Conservation (phyloP, 306 rosid genomes). For the Ziziphus jujuba region DNA sequence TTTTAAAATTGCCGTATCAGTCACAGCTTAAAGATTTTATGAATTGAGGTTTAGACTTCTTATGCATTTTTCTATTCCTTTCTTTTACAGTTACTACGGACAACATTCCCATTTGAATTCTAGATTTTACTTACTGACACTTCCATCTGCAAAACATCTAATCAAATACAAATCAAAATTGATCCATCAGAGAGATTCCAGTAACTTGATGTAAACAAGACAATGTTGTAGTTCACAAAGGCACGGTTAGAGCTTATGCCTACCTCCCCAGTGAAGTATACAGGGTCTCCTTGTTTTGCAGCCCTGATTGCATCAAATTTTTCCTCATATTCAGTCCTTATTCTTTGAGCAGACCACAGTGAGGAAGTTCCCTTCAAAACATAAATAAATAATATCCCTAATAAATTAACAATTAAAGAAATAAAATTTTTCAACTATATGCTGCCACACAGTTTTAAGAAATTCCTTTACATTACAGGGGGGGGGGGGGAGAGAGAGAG, state of each 20-base stretch:
- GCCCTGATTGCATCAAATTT: constrained; percentile 65
- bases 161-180: not conserved
- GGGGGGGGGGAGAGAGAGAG: constrained; percentile 10
- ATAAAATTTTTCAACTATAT: not conserved
- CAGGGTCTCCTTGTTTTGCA: constrained; percentile 63
- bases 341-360: constrained; percentile 71
- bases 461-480: not conserved
- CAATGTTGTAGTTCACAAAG: not conserved
- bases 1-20: too few relatives aligned
- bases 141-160: not conserved
- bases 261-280: constrained; percentile 87
- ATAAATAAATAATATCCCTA: not conserved
- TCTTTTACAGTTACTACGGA: too few relatives aligned
- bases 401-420: not conserved
- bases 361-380: constrained; percentile 68
- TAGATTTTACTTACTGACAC: not conserved
- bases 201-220: not conserved
- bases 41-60: too few relatives aligned
- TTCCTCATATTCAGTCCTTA: constrained; percentile 53
- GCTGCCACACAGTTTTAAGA: constrained; percentile 7
- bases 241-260: constrained; percentile 13
- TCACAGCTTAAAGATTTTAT: too few relatives aligned
- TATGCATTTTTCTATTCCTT: too few relatives aligned
- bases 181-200: not conserved
- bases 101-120: not conserved